Percentiles rank a stretch among this genome's conserved stretches.
phyloP scores from a whole-genome alignment of 805 yeast species.

The Naumovozyma dairenensis region DNA sequence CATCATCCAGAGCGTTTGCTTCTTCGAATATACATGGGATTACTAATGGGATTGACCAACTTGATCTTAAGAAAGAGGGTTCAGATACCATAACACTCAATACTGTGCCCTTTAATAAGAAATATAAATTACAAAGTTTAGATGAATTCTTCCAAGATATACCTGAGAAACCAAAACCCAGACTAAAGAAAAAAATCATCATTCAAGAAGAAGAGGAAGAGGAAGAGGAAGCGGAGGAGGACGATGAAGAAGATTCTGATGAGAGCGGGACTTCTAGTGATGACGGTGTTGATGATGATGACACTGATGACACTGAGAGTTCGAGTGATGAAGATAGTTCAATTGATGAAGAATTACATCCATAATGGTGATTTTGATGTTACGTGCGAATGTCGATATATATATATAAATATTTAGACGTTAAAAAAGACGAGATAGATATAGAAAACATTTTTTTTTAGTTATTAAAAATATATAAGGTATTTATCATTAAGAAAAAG shows the following conservation, averaged over 20 bases:
- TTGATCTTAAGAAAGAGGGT: no score
- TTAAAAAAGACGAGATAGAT: not conserved
- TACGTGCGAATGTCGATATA: not conserved
- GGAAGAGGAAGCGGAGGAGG: slow-evolving; percentile 26
- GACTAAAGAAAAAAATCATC: slow-evolving; percentile 10
- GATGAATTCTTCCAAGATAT: slow-evolving; percentile 74
- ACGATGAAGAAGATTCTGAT: slow-evolving; percentile 25
- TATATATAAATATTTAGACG: not conserved
- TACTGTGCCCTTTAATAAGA: no score
- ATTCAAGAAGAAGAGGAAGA: slow-evolving; percentile 27
- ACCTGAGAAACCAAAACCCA: slow-evolving; percentile 16
- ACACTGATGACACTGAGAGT: not conserved
- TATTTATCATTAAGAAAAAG: no score
- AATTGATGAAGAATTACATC: not conserved
- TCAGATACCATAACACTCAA: no score
- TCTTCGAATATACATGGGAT: not conserved
- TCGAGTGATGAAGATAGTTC: slow-evolving; percentile 1
- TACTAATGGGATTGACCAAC: not conserved
- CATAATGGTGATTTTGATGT: no score
- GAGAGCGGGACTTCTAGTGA: slow-evolving; percentile 2
- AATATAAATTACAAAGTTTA: slow-evolving; percentile 60
- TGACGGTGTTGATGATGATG: slow-evolving; percentile 2
- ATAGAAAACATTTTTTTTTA: no score
- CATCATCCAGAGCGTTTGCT: not conserved
- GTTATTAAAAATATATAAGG: no score